These are phyloP conservation scores for Yarrowia divulgata DNA, from an alignment of 805 yeast genomes.

Conservation along the genomic window DNA sequence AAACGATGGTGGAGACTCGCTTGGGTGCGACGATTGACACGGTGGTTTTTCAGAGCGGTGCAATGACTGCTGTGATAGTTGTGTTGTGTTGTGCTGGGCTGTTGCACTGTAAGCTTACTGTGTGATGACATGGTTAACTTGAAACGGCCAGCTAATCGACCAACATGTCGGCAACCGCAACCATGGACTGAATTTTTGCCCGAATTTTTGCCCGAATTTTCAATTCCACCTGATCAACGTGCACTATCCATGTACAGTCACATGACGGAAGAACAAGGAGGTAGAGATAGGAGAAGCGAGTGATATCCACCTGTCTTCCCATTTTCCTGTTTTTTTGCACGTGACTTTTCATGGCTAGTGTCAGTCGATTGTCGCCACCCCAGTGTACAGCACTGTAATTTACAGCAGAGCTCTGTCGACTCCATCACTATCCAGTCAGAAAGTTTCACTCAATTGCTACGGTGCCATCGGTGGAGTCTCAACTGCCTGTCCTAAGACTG, in stretches of 20 bases:
- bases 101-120: too few species aligned
- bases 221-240: not conserved
- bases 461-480: too few species aligned
- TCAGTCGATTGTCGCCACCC: too few species aligned
- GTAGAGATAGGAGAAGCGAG: not conserved
- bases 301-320: too few species aligned
- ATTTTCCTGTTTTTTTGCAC: too few species aligned
- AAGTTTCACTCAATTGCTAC: too few species aligned
- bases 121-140: too few species aligned
- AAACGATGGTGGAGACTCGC: not conserved
- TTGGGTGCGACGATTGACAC: not conserved
- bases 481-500: too few species aligned
- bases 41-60: not conserved
- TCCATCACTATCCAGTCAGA: too few species aligned
- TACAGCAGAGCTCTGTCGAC: too few species aligned
- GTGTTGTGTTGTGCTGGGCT: not conserved
- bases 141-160: too few species aligned
- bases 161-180: not conserved
- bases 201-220: not conserved
- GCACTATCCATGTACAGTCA: conserved; percentile 25
- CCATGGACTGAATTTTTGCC: not conserved
- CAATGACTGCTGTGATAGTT: not conserved
- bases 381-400: too few species aligned
- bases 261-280: conserved; percentile 12
- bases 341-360: not conserved